A percentile compares a stretch with the other conserved stretches of the same genome.
phyloP scores from a whole-genome alignment of 768 basidiomycete species.

The Gymnopilus junonius region DNA sequence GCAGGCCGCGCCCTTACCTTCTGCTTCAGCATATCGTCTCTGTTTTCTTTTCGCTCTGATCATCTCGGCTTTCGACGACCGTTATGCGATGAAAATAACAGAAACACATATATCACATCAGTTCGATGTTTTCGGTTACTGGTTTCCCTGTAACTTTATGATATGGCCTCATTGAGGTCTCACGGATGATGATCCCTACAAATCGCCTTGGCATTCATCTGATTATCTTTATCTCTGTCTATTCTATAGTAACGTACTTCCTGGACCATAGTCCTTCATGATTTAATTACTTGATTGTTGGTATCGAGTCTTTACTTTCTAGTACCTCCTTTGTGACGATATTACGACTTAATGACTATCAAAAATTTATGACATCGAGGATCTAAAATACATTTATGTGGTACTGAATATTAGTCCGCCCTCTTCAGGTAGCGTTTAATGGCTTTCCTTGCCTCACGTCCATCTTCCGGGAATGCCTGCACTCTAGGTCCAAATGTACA shows the following conservation, averaged over 20 bases:
- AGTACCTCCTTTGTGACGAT: neutral
- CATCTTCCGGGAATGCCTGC: neutral
- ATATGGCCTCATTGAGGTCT: slow-evolving; percentile 1
- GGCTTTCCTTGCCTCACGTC: neutral
- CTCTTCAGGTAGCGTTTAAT: neutral
- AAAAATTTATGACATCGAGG: neutral
- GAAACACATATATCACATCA: slow-evolving; percentile 2
- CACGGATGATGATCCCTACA: slow-evolving; percentile 10
- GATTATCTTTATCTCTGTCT: neutral
- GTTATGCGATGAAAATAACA: neutral
- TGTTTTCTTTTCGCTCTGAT: neutral
- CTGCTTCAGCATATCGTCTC: neutral
- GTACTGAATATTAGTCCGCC: too few species aligned
- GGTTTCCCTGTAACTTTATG: slow-evolving; percentile 4
- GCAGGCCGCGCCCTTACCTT: neutral
- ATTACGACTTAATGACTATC: neutral
- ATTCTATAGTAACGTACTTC: neutral
- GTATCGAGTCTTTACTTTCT: neutral
- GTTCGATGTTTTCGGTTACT: slow-evolving; percentile 7
- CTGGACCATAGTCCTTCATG: neutral
- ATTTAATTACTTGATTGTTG: neutral
- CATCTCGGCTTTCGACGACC: neutral
- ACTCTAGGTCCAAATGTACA: too few species aligned
- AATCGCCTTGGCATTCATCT: slow-evolving; percentile 11
- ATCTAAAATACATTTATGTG: too few species aligned